Base-by-base conservation (phyloP, 1,139 yeast genomes). In the Torulaspora globosa region DNA sequence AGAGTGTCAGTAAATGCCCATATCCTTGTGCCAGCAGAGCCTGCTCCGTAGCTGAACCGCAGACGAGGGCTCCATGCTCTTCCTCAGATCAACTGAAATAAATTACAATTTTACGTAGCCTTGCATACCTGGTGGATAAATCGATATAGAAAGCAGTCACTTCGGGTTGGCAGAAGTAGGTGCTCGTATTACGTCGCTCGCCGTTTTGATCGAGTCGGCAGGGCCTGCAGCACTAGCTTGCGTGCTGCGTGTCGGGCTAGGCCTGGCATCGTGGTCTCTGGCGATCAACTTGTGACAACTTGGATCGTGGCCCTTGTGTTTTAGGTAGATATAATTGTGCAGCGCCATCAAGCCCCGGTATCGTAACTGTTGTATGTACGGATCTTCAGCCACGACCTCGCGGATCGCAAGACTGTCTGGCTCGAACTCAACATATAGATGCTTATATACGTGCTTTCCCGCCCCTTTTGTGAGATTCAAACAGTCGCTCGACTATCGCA, bases 1-100 rank as follows among this genome's bases (percentile, higher is more conserved):
- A 62, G 79, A 72, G 82, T 77, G 82, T 77, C 82, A 77, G 81
- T 74, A 73, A 70, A 67, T 69, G 65, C 68, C 71, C 51, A 77
- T 72, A 76, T 70, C 43, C 39, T 36, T 40, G 36, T 18, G n/a
- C n/a, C n/a, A n/a, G n/a, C 7, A 30, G 21, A 34, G 5, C 31
- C 6, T 7, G 36, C 23, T 11, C 15, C 30, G 7, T 29, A 5
- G 19, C 5, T 18, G 19, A n/a, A 18, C 19, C 19, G 19, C 19
- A 18, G 19, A 18, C 19, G 19, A 18, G 19, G 4, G 19, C 5
- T 5, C 19, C 19, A 5, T 18, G 9, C 23, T n/a, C n/a, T n/a
- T n/a, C n/a, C n/a, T 21, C 23, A 21, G 8, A 21, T 21, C 23
- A 6, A 21, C 5, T 21, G 2, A 18, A 31, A 11, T 23, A 38